phyloP scores from a whole-genome alignment of 1,284 basidiomycete species.

The Stereum hirsutum region DNA sequence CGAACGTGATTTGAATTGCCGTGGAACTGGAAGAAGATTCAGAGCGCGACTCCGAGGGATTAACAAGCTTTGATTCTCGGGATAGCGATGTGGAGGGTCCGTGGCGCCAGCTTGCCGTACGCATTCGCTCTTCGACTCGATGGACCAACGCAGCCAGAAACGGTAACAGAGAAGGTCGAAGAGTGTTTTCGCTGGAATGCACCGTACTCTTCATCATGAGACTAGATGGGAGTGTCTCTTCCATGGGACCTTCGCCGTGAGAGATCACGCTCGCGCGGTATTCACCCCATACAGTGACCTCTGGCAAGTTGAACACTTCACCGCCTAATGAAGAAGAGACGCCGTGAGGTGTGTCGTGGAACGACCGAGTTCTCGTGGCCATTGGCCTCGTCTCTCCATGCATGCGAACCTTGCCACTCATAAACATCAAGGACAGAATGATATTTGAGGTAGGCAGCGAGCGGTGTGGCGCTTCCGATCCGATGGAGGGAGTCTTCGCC shows the following conservation, averaged over 20 bases:
- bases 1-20: constrained; percentile 67
- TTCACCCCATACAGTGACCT: constrained; percentile 79
- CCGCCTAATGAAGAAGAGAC: constrained; percentile 38
- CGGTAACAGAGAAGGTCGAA: constrained; percentile 74
- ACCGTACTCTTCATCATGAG: constrained; percentile 74
- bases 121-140: constrained; percentile 57
- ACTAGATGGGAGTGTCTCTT: constrained; percentile 37
- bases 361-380: constrained; percentile 24
- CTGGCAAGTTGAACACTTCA: constrained; percentile 69
- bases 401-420: constrained; percentile 71
- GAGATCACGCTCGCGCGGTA: too few species aligned
- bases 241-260: constrained; percentile 24
- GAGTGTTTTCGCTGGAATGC: constrained; percentile 78
- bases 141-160: constrained; percentile 72
- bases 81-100: constrained; percentile 16
- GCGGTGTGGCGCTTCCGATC: constrained; percentile 23
- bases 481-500: constrained; percentile 9
- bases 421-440: constrained; percentile 69
- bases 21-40: constrained; percentile 25
- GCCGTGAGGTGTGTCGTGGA: constrained; percentile 37
- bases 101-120: constrained; percentile 21
- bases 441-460: constrained; percentile 48
- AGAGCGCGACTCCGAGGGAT: constrained; percentile 5
- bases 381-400: constrained; percentile 35
- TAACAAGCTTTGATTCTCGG: not conserved